Conservation (phyloP, 345 rosid species). For the Corchorus capsularis region DNA sequence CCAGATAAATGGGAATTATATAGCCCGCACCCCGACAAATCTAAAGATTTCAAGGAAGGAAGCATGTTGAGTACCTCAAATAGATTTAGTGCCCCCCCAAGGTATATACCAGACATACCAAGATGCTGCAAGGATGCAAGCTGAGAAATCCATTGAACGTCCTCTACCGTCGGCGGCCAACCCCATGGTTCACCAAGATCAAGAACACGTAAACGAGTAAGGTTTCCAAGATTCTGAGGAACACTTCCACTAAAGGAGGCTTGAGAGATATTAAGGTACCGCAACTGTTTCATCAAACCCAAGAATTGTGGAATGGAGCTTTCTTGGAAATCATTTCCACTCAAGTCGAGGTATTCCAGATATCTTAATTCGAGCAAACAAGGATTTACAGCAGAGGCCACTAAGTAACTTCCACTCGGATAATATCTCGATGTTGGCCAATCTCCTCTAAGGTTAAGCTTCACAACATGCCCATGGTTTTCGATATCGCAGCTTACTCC, state of each 20-base stretch:
- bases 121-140: constrained; percentile 4
- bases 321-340: background rate
- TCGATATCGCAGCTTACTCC: background rate
- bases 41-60: constrained; percentile 1
- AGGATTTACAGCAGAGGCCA: background rate
- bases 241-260: background rate
- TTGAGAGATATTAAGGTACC: background rate
- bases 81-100: background rate
- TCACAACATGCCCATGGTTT: background rate
- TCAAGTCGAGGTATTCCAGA: too few relatives aligned
- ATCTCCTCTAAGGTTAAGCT: background rate
- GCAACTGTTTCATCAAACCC: background rate
- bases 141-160: constrained; percentile 21
- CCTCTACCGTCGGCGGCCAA: too few relatives aligned
- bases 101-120: background rate
- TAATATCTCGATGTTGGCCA: too few relatives aligned
- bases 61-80: background rate
- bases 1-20: background rate
- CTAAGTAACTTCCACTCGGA: background rate
- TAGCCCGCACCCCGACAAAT: background rate
- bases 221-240: constrained; percentile 23
- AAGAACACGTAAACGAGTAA: constrained; percentile 20
- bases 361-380: too few relatives aligned
- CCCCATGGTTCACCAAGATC: constrained; percentile 8
- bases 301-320: background rate